Evolutionary conservation across 164 flowering plant genomes (phyloP), one percentile per base, ranked within the genome.

Genomic region (Piper betle): DNA sequence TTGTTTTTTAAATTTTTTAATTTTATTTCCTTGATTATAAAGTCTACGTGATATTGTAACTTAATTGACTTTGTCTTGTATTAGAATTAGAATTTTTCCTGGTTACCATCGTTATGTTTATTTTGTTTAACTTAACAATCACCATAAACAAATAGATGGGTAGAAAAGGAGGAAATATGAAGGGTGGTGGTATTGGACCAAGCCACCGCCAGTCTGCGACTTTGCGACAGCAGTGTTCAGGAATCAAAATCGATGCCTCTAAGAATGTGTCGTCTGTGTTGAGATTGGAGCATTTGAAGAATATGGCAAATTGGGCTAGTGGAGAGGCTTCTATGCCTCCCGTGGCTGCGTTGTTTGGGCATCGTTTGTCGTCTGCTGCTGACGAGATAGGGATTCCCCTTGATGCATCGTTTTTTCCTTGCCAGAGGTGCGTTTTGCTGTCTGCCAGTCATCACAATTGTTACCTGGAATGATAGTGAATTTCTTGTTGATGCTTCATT

Each of bases 211-310:
- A 25, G 33, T 42, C 39, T 25, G 33, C 64, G 9, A 68, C 78
- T 46, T 55, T 79, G 42, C 75, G 80, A 64, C 75, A 76, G 52
- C 72, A 69, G 61, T 58, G 65, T 12, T 61, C 37, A n/a, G 77
- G 75, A 39, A 74, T 61, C 60, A 76, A 67, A 50, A 39, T 20
- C 53, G 68, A 67, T 55, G 69, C 66, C 3, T 9, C 59, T 57
- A 61, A 48, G 57, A 75, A 71, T 42, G 64, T 62, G 3, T 79
- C 74, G 67, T 69, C 79, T 12, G 61, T 70, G 41, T 50, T 79
- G 72, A 83, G 74, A 65, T 71, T 78, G 41, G 73, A 86, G 60
- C 93, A 88, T 72, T 62, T 84, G 68, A 76, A 84, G 70, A 74
- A 73, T 13, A 62, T 86, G 43, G 87, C 89, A 5, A 33, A 38